Evolutionary conservation across 2,329 filamentous ascomycete species (phyloP), one percentile per base, ranked within the genome.

Genomic region (Ophiocordyceps polyrhachis-furcata): DNA sequence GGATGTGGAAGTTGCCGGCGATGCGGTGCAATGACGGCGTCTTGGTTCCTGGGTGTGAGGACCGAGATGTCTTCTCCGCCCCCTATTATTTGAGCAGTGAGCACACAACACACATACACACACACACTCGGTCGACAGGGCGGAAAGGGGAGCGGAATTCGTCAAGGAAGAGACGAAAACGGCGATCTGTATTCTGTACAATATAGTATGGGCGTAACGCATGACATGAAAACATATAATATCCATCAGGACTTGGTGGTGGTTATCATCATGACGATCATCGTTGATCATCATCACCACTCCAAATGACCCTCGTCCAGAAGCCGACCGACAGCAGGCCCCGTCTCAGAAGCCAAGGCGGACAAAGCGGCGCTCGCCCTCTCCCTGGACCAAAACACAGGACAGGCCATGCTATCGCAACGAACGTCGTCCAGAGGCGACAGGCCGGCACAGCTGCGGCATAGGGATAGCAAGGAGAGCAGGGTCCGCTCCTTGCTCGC

Each of bases 401-500:
- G 83, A 57, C 91, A 98, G 62, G 94, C 89, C 58, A 83, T 77
- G 59, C 83, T 93, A 56, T 94, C 86, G 57, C 91, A 98, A 38
- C 63, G 70, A n/a, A 95, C 79, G 31, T 82, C 76, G 35, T 95
- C 89, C 2, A 76, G 66, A 50, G 78, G 81, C 4, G 81, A 69
- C 17, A 88, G 57, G 1, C 77, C 79, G 37, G 85, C 79, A 59
- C 91, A 98, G 53, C 75, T 83, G 48, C 81, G 76, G 61, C 91
- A 98, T 9, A 94, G 66, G 43, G 68, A 70, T 37, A 81, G 67
- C 8, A 94, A 62, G 48, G 86, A 74, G 41, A 66, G 58, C 12
- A 75, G 71, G 48, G 72, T 75, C 52, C 66, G 70, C 59, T 93
- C 83, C 43, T 76, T 75, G 4, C 62, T 63, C 38, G 69, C 69